Conservation (phyloP, 2,329 filamentous ascomycete genomes). For the Pseudogymnoascus sp. region DNA sequence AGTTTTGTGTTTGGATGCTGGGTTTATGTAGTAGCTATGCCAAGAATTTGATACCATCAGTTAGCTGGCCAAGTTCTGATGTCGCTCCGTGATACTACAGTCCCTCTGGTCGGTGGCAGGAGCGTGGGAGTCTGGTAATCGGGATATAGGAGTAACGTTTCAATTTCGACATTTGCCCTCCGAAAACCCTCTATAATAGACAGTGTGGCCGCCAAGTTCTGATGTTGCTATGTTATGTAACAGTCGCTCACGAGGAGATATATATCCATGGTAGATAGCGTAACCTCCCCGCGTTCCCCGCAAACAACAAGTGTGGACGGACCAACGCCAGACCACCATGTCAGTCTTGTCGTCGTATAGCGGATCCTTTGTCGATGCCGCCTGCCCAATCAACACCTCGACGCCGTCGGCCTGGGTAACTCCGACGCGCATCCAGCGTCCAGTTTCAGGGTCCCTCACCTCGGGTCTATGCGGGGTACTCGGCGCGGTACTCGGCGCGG, state of each 20-base stretch:
- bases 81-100: too few relatives aligned
- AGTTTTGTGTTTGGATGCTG: not conserved
- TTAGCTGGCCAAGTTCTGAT: not conserved
- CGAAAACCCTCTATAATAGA: too few relatives aligned
- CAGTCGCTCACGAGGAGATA: not conserved
- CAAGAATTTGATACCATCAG: not conserved
- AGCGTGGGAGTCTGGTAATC: too few relatives aligned
- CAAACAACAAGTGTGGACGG: not conserved
- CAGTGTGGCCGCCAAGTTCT: too few relatives aligned
- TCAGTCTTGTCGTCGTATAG: not conserved
- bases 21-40: not conserved
- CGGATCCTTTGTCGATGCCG: not conserved
- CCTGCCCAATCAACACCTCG: not conserved
- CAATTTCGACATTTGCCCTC: too few relatives aligned
- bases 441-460: not conserved
- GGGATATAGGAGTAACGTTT: too few relatives aligned
- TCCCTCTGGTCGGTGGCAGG: too few relatives aligned
- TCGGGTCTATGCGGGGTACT: slow-evolving; percentile 5
- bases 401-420: not conserved
- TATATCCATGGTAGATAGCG: not conserved
- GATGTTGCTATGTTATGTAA: not conserved
- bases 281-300: not conserved
- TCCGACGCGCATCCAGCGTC: not conserved
- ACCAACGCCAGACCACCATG: not conserved
- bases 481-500: slow-evolving; percentile 2